These are phyloP conservation scores for Ziziphus jujuba DNA, from an alignment of 306 rosid genomes.

Conservation along the genomic window DNA sequence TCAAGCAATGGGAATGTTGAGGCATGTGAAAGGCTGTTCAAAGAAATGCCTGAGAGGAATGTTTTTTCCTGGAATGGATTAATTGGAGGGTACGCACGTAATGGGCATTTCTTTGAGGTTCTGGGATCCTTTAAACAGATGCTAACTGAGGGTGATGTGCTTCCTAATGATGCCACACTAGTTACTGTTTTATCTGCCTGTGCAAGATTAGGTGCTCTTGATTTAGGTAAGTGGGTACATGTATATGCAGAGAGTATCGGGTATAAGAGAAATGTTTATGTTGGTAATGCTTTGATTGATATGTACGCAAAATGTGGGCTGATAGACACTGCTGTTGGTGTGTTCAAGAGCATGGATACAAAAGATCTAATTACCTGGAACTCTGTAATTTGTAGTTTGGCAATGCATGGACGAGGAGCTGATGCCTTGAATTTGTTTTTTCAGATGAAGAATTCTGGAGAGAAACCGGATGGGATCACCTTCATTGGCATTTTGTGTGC, in stretches of 20 bases:
- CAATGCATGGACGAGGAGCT: conserved; percentile 55
- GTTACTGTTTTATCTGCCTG: conserved; percentile 59
- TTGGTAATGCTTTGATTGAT: conserved; percentile 53
- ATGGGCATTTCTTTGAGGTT: conserved; percentile 40
- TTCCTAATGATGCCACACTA: conserved; percentile 70
- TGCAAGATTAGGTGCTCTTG: conserved; percentile 83
- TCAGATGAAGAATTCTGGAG: conserved; percentile 53
- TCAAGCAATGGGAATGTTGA: conserved; percentile 48
- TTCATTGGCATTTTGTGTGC: conserved; percentile 69
- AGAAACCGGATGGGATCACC: conserved; percentile 50
- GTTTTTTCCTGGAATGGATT: conserved; percentile 80
- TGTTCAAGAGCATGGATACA: conserved; percentile 48
- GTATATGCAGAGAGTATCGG: conserved; percentile 53
- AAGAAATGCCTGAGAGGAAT: conserved; percentile 70
- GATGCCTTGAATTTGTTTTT: conserved; percentile 62
- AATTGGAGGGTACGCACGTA: conserved; percentile 61
- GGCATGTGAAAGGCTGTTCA: conserved; percentile 55
- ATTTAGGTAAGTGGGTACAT: conserved; percentile 61
- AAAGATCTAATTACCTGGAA: conserved; percentile 58
- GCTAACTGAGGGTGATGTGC: conserved; percentile 47
- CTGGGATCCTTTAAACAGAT: conserved; percentile 58
- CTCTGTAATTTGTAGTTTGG: conserved; percentile 48
- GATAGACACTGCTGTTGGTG: conserved; percentile 48
- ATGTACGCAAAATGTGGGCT: conserved; percentile 87
- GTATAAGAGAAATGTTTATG: conserved; percentile 42